A percentile compares a stretch with the other conserved stretches of the same genome.
Conservation (phyloP, 148 eudicot species). For the Beta vulgaris region DNA sequence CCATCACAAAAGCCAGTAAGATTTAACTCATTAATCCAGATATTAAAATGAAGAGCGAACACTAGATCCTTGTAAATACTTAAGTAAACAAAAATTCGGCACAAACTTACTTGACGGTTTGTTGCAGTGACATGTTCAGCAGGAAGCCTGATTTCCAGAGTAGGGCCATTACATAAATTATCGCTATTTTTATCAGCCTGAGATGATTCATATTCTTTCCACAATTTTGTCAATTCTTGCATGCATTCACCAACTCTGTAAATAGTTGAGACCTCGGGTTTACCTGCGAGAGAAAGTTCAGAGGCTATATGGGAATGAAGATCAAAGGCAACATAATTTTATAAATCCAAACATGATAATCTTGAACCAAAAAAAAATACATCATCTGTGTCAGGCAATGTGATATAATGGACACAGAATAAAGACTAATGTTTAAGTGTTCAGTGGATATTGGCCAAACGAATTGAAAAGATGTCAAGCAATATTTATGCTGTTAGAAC, state of each 20-base stretch:
- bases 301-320: constrained; percentile 5
- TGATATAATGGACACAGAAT: neutral
- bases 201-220: constrained; percentile 74
- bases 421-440: neutral
- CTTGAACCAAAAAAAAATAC: neutral
- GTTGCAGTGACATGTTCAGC: constrained; percentile 96
- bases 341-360: neutral
- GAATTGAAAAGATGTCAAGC: neutral
- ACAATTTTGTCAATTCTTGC: constrained; percentile 79
- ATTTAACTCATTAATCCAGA: neutral
- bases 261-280: constrained; percentile 57
- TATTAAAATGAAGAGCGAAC: neutral
- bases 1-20: neutral
- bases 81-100: neutral
- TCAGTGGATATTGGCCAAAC: neutral
- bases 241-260: constrained; percentile 89
- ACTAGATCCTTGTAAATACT: too few relatives aligned
- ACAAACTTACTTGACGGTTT: constrained; percentile 78
- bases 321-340: neutral
- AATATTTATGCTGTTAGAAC: neutral
- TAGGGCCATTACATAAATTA: constrained; percentile 62
- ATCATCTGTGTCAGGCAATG: neutral
- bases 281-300: constrained; percentile 47
- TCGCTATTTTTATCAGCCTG: constrained; percentile 52
- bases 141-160: constrained; percentile 79